These are phyloP conservation scores for Pedinophyceae sp. DNA, from an alignment of 139 green algal genomes.

Conservation along the genomic window DNA sequence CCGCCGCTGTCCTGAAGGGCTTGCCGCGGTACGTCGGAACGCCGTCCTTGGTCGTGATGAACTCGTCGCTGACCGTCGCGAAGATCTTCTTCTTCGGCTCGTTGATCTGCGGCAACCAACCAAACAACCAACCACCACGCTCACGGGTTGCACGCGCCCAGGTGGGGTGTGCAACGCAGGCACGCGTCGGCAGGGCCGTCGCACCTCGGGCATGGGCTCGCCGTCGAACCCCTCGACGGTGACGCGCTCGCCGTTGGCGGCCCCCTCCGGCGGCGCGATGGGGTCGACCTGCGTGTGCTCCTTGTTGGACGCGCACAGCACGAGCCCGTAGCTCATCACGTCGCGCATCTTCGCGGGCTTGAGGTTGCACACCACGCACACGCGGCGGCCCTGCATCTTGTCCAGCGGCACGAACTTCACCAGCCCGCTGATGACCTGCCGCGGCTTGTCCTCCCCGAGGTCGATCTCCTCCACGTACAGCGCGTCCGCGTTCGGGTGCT, in stretches of 20 bases:
- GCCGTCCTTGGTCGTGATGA: slow-evolving; percentile 33
- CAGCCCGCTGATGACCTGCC: slow-evolving; percentile 69
- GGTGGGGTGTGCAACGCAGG: slow-evolving; percentile 1
- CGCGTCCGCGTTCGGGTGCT: slow-evolving; percentile 73
- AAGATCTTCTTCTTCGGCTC: slow-evolving; percentile 73
- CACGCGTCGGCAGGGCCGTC: neutral
- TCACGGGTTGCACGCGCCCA: too few species aligned
- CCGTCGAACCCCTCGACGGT: slow-evolving; percentile 33
- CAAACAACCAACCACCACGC: too few species aligned
- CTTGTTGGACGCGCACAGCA: slow-evolving; percentile 79
- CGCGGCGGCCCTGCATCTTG: slow-evolving; percentile 48
- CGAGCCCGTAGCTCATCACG: slow-evolving; percentile 71
- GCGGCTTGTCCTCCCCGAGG: slow-evolving; percentile 66
- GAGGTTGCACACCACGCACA: slow-evolving; percentile 83
- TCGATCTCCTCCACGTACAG: slow-evolving; percentile 96
- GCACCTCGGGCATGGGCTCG: slow-evolving; percentile 5
- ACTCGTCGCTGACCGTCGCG: slow-evolving; percentile 52
- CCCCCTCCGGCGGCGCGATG: slow-evolving; percentile 59
- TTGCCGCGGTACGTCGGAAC: slow-evolving; percentile 53
- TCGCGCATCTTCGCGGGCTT: slow-evolving; percentile 94
- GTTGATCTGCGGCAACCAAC: neutral
- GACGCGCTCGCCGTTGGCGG: slow-evolving; percentile 56
- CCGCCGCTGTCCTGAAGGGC: slow-evolving; percentile 66
- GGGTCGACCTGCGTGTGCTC: slow-evolving; percentile 62
- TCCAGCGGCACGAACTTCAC: slow-evolving; percentile 83